A percentile compares a stretch with the other conserved stretches of the same genome.
Conservation (phyloP, 495 filamentous ascomycete species). For the Tuber aestivum region DNA sequence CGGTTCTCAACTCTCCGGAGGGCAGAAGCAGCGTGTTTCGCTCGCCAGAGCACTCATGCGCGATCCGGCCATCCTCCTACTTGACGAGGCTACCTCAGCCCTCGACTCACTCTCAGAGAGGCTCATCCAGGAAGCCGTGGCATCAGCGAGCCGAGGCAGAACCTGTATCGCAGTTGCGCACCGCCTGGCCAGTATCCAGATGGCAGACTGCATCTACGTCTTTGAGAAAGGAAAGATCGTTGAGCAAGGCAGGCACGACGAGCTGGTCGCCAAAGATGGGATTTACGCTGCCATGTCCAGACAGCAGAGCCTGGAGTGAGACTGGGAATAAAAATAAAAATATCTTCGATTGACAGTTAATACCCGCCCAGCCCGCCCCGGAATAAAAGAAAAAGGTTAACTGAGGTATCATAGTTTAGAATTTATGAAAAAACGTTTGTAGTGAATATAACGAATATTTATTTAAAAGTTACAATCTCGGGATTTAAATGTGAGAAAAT, state of each 20-base stretch:
- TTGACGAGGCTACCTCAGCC: slow-evolving; percentile 69
- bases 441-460: too few species aligned
- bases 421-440: neutral
- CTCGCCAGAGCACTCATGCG: slow-evolving; percentile 62
- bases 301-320: slow-evolving; percentile 17
- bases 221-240: slow-evolving; percentile 34
- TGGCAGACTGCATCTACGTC: slow-evolving; percentile 35
- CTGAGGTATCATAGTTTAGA: neutral
- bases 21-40: slow-evolving; percentile 59
- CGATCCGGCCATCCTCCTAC: slow-evolving; percentile 61
- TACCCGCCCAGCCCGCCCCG: neutral
- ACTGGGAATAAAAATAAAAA: too few species aligned
- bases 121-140: slow-evolving; percentile 35
- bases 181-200: slow-evolving; percentile 36
- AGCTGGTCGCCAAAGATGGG: slow-evolving; percentile 23
- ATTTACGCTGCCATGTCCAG: slow-evolving; percentile 34
- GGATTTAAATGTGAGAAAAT: neutral
- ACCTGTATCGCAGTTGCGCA: slow-evolving; percentile 39
- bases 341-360: neutral
- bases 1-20: slow-evolving; percentile 56
- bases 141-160: slow-evolving; percentile 29
- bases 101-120: slow-evolving; percentile 46
- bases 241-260: slow-evolving; percentile 31
- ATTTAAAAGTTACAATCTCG: neutral
- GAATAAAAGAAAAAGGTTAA: neutral